phyloP scores from a whole-genome alignment of 129 eudicot species.

The Smallanthus sonchifolius region DNA sequence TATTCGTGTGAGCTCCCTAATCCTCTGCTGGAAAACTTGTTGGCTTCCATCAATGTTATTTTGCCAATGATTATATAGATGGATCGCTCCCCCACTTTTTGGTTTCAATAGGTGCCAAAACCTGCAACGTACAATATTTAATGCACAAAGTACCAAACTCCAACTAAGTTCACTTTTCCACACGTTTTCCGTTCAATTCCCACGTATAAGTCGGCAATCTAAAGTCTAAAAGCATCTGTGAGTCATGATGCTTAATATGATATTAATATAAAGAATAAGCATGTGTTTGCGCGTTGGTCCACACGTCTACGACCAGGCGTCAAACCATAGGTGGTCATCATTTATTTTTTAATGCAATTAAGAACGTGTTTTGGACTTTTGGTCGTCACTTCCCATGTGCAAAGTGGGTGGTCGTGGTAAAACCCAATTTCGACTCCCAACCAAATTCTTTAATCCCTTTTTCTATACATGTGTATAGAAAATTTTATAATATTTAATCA shows the following conservation, averaged over 20 bases:
- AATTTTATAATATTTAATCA: neutral
- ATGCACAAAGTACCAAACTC: too few species aligned
- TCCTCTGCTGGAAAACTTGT: too few species aligned
- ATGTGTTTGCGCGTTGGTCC: conserved; percentile 38
- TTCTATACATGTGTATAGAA: conserved; percentile 25
- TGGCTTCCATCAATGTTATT: too few species aligned
- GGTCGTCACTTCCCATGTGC: conserved; percentile 12
- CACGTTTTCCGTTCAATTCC: too few species aligned
- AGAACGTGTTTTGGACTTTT: conserved; percentile 33
- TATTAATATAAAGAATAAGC: neutral
- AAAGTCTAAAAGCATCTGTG: neutral
- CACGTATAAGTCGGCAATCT: neutral
- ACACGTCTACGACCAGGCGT: conserved; percentile 17
- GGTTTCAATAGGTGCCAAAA: too few species aligned
- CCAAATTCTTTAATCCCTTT: conserved; percentile 8
- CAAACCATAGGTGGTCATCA: neutral
- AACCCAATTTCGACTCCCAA: conserved; percentile 25
- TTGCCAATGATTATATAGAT: too few species aligned
- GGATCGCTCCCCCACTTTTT: too few species aligned
- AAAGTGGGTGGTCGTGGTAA: conserved; percentile 14
- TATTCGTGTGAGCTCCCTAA: too few species aligned
- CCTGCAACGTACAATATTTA: too few species aligned
- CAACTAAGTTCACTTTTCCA: too few species aligned
- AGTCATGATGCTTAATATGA: neutral
- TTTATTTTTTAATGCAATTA: conserved; percentile 1